A percentile compares a stretch with the other conserved stretches of the same genome.
These are phyloP conservation scores for Pestalotiopsis sp. DNA, from an alignment of 2,329 filamentous ascomycete genomes.

Conservation along the genomic window DNA sequence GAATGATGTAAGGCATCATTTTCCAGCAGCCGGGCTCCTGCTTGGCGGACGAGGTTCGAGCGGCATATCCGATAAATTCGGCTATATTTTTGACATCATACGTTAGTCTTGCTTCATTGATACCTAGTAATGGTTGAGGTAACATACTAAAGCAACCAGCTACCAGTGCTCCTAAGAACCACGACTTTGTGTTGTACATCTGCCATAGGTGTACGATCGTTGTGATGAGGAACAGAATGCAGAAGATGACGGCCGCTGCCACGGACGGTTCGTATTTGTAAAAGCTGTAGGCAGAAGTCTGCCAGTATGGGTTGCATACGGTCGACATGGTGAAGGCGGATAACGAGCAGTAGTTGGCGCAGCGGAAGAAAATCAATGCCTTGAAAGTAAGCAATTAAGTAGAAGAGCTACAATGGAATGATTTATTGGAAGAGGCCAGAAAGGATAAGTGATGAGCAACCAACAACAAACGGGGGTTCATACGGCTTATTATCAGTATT, in stretches of 20 bases:
- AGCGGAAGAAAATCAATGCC: background rate
- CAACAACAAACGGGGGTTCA: background rate
- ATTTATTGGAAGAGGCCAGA: background rate
- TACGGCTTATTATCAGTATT: background rate
- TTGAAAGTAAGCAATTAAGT: background rate
- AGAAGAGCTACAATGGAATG: background rate
- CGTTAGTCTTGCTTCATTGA: background rate
- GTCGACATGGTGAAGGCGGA: background rate
- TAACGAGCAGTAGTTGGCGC: too few relatives aligned
- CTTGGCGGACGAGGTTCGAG: background rate
- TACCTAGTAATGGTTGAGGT: background rate
- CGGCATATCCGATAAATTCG: slow-evolving; percentile 1
- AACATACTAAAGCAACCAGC: slow-evolving; percentile 3
- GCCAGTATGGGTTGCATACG: background rate
- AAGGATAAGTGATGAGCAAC: background rate
- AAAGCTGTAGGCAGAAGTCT: background rate
- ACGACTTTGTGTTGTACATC: background rate
- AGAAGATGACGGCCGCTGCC: background rate
- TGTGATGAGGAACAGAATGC: background rate
- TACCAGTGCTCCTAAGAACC: slow-evolving; percentile 3
- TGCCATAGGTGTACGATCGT: background rate
- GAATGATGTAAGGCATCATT: slow-evolving; percentile 14
- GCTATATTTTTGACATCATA: background rate
- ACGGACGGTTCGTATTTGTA: background rate
- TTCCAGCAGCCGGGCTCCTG: slow-evolving; percentile 1